Evolutionary conservation across 2,329 filamentous ascomycete species (phyloP).

Genomic region (Trichophyton benhamiae): DNA sequence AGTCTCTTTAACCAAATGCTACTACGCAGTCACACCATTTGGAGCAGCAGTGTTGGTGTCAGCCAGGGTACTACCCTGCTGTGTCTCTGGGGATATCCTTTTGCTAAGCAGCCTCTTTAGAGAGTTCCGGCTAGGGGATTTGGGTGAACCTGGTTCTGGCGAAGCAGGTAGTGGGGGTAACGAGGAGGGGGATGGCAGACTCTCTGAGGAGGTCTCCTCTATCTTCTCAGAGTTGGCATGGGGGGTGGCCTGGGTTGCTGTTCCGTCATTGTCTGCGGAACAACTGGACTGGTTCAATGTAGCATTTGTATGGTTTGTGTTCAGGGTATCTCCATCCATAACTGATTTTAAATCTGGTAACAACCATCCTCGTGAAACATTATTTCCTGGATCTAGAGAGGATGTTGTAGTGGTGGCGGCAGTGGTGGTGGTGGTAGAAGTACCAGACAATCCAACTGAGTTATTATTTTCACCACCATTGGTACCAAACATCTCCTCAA

Average conservation of each 20-base stretch:
- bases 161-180: neutral
- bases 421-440: neutral
- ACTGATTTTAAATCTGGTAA: neutral
- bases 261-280: neutral
- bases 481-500: neutral
- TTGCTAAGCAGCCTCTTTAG: neutral
- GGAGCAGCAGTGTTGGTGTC: neutral
- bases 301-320: neutral
- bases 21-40: neutral
- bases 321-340: conserved; percentile 1
- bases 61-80: neutral
- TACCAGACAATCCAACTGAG: neutral
- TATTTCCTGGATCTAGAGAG: neutral
- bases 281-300: neutral
- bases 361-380: conserved; percentile 1
- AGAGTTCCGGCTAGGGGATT: neutral
- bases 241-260: neutral
- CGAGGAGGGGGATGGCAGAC: neutral
- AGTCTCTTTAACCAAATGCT: neutral
- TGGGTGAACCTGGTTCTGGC: neutral
- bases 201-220: neutral
- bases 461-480: neutral
- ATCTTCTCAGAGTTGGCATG: neutral
- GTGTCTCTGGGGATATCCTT: neutral
- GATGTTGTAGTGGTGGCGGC: neutral